Evolutionary conservation across 371 early-diverging fungal species (phyloP), one percentile per base, ranked within the genome.

Genomic region (Rhizopus arrhizus): DNA sequence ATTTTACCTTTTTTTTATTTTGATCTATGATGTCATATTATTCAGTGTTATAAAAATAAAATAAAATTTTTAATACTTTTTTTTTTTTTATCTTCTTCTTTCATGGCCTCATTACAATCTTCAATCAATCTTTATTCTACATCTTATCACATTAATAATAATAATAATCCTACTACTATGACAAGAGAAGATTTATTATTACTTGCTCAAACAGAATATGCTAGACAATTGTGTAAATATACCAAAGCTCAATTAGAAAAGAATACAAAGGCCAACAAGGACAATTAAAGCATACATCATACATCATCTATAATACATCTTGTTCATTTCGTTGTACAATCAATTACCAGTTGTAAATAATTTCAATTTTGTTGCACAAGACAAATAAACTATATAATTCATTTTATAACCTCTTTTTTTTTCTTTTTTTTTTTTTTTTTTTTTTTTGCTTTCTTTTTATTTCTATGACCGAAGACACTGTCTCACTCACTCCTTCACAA

Each of bases 201-300:
- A 10, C 58, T 77, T 64, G 77, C 77, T 41, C 66, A 69, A 57
- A 58, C 63, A 16, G 77, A 77, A 61, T 77, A 77, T 53, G 77
- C 77, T 33, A 57, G 77, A 52, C 77, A 77, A 58, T 57, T 77
- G 42, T 61, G 65, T 49, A 66, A 67, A 57, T 73, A 62, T 38
- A 77, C 77, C 12, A 62, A 66, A 58, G 69, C 71, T 29, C 77
- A 73, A 46, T 50, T 77, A 28, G 61, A 65, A 66, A 45, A 64
- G 60, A 43, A 69, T 71, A n/a, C 72, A 71, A 10, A 15, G 4
- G 3, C 22, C 33, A 3, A 32, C 34, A 22, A 22, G 22, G 2
- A 22, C 22, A 22, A 22, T 22, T 22, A 22, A 11, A 32, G 32
- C 33, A 32, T 32, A 32, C 33, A 50, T 50, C 29, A 38, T 10